Conservation (phyloP, 139 green algal species). For the Tetraselmis chui region DNA sequence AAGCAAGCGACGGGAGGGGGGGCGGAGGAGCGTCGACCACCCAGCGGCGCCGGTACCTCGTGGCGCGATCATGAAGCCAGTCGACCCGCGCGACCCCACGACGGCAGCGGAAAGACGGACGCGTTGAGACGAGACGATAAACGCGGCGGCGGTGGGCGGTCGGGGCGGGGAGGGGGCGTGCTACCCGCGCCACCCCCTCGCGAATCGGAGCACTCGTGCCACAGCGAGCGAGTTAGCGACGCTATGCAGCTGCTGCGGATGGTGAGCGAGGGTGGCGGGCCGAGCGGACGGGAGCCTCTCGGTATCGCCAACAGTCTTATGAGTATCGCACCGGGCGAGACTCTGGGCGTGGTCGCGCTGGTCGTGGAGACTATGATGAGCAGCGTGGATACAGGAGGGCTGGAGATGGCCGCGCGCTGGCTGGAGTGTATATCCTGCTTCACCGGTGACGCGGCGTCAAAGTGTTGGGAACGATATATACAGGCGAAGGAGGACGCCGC, state of each 20-base stretch:
- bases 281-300: background rate
- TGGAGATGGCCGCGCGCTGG: background rate
- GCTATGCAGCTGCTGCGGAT: background rate
- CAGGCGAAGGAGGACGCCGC: background rate
- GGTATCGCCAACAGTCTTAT: background rate
- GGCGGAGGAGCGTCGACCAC: background rate
- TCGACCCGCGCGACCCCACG: background rate
- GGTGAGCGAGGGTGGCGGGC: background rate
- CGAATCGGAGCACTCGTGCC: background rate
- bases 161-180: background rate
- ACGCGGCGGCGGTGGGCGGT: no score
- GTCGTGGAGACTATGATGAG: background rate
- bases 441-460: background rate
- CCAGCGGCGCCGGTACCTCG: background rate
- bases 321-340: background rate
- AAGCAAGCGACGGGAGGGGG: no score
- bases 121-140: no score
- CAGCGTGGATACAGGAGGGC: background rate
- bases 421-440: background rate
- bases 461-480: background rate
- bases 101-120: background rate
- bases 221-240: background rate
- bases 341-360: background rate
- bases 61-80: background rate
- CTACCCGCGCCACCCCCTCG: background rate